These are phyloP conservation scores for Pseudocercospora ulei DNA, from an alignment of 2,329 filamentous ascomycete species.

Conservation along the genomic window DNA sequence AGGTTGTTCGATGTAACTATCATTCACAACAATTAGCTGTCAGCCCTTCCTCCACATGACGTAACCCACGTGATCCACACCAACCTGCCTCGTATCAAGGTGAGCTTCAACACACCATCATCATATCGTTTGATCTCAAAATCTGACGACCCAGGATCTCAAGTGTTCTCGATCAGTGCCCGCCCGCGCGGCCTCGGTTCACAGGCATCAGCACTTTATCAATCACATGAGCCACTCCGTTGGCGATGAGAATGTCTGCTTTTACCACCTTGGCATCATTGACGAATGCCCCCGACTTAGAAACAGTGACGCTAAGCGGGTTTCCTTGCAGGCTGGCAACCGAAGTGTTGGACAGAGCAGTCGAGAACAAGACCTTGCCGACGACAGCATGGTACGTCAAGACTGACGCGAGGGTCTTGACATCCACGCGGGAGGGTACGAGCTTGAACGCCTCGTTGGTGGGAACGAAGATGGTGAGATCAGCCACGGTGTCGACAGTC, in stretches of 20 bases:
- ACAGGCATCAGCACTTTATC: constrained; percentile 4
- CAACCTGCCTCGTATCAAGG: too few relatives aligned
- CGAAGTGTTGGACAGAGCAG: constrained; percentile 13
- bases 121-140: too few relatives aligned
- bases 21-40: too few relatives aligned
- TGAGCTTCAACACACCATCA: too few relatives aligned
- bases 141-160: too few relatives aligned
- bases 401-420: background rate
- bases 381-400: constrained; percentile 8
- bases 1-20: too few relatives aligned
- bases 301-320: constrained; percentile 33
- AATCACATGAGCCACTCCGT: constrained; percentile 14
- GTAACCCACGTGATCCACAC: too few relatives aligned
- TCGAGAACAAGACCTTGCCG: constrained; percentile 12
- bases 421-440: background rate
- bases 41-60: too few relatives aligned
- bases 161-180: background rate
- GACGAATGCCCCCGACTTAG: constrained; percentile 31
- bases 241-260: constrained; percentile 11
- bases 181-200: background rate
- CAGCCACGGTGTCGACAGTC: constrained; percentile 12
- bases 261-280: constrained; percentile 30
- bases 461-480: constrained; percentile 22
- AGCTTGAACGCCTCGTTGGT: constrained; percentile 9
- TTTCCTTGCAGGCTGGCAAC: constrained; percentile 9